A percentile compares a stretch with the other conserved stretches of the same genome.
Evolutionary conservation across 495 filamentous ascomycete genomes (phyloP).

Genomic region (Talaromyces ruber): DNA sequence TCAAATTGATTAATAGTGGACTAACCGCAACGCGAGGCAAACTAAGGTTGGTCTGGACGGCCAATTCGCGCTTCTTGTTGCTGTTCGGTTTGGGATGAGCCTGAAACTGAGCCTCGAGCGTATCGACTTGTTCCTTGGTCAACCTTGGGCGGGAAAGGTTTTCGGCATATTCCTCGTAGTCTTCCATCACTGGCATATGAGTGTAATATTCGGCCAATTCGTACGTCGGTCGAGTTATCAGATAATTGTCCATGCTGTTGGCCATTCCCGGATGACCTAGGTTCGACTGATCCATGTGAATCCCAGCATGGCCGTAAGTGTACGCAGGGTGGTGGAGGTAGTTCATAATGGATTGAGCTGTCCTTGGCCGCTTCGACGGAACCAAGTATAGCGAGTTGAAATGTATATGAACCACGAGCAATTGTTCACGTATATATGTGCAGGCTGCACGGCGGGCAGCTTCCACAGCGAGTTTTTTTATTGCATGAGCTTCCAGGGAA

Average conservation of each 20-base stretch:
- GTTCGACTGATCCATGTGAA: slow-evolving; percentile 30
- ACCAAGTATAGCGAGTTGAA: neutral
- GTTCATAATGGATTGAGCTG: slow-evolving; percentile 22
- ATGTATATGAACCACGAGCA: neutral
- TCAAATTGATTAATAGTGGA: slow-evolving; percentile 10
- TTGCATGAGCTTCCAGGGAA: neutral
- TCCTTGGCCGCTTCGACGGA: neutral
- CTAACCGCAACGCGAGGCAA: slow-evolving; percentile 69
- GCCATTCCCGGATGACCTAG: slow-evolving; percentile 36
- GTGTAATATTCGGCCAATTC: slow-evolving; percentile 41
- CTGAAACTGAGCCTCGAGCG: slow-evolving; percentile 64
- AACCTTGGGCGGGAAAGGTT: slow-evolving; percentile 54
- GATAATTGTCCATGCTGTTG: slow-evolving; percentile 35
- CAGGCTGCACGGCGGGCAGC: slow-evolving; percentile 5
- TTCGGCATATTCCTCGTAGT: slow-evolving; percentile 43
- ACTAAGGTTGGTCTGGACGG: slow-evolving; percentile 63
- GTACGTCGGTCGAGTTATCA: slow-evolving; percentile 33
- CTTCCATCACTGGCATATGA: slow-evolving; percentile 35
- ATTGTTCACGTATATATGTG: neutral
- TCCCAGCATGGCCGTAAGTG: slow-evolving; percentile 30
- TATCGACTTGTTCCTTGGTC: slow-evolving; percentile 75
- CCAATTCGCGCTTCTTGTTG: slow-evolving; percentile 64
- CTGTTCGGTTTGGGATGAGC: slow-evolving; percentile 72
- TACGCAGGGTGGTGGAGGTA: slow-evolving; percentile 35
- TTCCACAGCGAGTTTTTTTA: slow-evolving; percentile 5